Evolutionary conservation across 1,284 basidiomycete genomes (phyloP), one percentile per base, ranked within the genome.

Genomic region (Tylopilus sp.): DNA sequence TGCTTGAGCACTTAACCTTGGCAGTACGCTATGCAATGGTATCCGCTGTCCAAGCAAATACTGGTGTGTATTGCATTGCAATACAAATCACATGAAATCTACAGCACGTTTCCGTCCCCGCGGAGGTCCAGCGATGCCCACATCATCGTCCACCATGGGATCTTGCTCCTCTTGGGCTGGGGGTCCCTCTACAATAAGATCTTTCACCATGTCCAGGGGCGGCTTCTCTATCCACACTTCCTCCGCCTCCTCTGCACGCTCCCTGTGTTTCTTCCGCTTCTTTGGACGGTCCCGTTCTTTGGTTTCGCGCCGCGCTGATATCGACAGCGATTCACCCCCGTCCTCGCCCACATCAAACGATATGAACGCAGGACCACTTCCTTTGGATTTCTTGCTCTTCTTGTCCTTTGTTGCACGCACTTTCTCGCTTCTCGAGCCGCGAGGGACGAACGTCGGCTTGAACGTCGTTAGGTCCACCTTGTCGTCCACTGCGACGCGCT

Each of bases 401-500:
- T 71, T 73, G 50, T 72, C 71, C 55, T 69, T 72, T 9, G 63
- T 45, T 20, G 50, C 43, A 15, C 46, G 55, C 11, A 41, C 50
- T 28, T 67, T 68, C 18, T 55, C 58, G 24, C 66, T 71, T 20
- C 46, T 12, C 2, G 72, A 65, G 43, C 75, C 77, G 2, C 82
- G 80, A 9, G 81, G 80, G 11, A 91, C 82, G 59, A 94, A 94
- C 0, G 83, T 90, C 10, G 90, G 90, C 59, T 83, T 88, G 73
- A 91, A 92, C 0, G 81, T 79, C 33, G 73, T 68, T 15, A 80
- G 53, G 60, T 89, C 83, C 7, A 88, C 73, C 20, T 73, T 72
- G 21, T 53, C 52, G 8, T 53, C 43, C 29, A 58, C 6, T 7
- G 26, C 26, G 26, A 26, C 7, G 6, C 26, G 18, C 18, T 20